phyloP scores from a whole-genome alignment of 345 rosid species.

The Melastoma malabathricum region DNA sequence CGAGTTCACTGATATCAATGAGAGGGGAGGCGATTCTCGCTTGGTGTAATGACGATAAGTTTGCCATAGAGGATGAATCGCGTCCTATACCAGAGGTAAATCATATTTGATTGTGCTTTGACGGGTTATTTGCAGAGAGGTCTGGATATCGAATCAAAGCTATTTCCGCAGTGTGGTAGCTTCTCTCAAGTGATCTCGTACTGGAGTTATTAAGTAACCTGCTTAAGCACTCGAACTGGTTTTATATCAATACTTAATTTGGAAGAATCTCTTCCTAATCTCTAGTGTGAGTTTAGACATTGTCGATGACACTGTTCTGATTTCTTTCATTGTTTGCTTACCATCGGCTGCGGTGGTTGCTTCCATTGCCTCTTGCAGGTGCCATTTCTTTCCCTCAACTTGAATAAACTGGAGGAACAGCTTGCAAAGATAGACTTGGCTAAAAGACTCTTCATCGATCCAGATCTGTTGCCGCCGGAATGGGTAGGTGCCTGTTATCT shows the following conservation, averaged over 20 bases:
- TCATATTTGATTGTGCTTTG: not conserved
- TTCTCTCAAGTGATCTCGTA: too few relatives aligned
- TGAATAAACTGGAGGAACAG: constrained; percentile 48
- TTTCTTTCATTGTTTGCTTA: too few relatives aligned
- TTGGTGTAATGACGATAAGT: constrained; percentile 57
- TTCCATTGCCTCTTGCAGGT: constrained; percentile 19
- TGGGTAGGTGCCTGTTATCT: constrained; percentile 26
- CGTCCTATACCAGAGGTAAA: constrained; percentile 45
- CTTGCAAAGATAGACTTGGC: constrained; percentile 52
- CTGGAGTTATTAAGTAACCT: too few relatives aligned
- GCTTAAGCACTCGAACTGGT: too few relatives aligned
- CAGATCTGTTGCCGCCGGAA: constrained; percentile 52
- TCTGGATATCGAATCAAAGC: too few relatives aligned
- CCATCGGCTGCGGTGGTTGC: not conserved
- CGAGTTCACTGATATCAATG: constrained; percentile 51
- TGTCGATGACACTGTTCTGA: too few relatives aligned
- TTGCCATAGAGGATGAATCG: constrained; percentile 44
- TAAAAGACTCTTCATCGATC: constrained; percentile 56
- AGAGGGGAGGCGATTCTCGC: constrained; percentile 64
- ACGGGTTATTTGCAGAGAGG: not conserved
- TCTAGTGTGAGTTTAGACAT: too few relatives aligned
- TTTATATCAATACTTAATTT: too few relatives aligned
- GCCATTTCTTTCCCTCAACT: constrained; percentile 51
- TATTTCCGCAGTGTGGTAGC: too few relatives aligned
- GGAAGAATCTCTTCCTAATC: too few relatives aligned